A percentile compares a stretch with the other conserved stretches of the same genome.
phyloP scores from a whole-genome alignment of 176 grass and related monocot species.

The Musa beccarii region DNA sequence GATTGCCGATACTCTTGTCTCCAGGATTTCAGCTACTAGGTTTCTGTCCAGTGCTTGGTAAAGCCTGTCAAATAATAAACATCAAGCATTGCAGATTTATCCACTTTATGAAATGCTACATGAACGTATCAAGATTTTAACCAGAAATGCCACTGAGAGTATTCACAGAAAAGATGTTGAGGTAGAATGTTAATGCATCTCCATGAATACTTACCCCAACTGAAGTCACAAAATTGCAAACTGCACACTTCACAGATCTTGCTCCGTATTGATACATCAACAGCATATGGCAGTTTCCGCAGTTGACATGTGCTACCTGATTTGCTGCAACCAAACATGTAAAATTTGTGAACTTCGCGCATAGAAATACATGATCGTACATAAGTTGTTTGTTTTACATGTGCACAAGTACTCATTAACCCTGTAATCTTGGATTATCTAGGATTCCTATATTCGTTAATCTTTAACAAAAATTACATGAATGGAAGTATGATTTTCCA shows the following conservation, averaged over 20 bases:
- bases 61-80: slow-evolving; percentile 32
- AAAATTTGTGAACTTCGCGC: neutral
- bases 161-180: neutral
- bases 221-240: slow-evolving; percentile 87
- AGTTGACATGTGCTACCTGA: slow-evolving; percentile 86
- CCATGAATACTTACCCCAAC: slow-evolving; percentile 53
- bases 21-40: slow-evolving; percentile 38
- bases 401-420: too few species aligned
- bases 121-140: neutral
- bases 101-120: neutral
- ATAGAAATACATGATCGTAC: too few species aligned
- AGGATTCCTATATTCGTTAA: too few species aligned
- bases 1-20: neutral
- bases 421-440: too few species aligned
- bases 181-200: slow-evolving; percentile 10
- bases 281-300: slow-evolving; percentile 89
- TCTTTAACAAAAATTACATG: too few species aligned
- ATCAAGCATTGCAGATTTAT: neutral
- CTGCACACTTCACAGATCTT: slow-evolving; percentile 84
- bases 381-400: too few species aligned
- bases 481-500: too few species aligned
- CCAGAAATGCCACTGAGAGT: neutral
- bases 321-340: slow-evolving; percentile 47
- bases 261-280: slow-evolving; percentile 99
- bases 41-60: slow-evolving; percentile 72